phyloP scores from a whole-genome alignment of 805 yeast species.

The Candida khao-thaluensis region DNA sequence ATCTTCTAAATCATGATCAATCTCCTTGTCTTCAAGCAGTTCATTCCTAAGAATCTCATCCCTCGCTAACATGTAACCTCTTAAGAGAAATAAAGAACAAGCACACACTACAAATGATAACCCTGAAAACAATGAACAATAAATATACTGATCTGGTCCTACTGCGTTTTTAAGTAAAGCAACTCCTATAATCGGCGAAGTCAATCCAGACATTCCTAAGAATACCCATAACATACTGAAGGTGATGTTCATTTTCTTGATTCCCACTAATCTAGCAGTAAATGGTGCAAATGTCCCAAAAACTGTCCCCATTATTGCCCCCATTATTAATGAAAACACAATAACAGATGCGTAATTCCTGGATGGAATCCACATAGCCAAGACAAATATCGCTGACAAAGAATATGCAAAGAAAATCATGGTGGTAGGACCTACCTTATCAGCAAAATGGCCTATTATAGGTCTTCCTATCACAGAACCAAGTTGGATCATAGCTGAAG shows the following conservation, averaged over 20 bases:
- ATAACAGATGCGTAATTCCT: slow-evolving; percentile 56
- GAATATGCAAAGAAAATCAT: slow-evolving; percentile 29
- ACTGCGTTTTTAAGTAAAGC: slow-evolving; percentile 37
- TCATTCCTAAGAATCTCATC: slow-evolving; percentile 22
- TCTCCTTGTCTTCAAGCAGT: not conserved
- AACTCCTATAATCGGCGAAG: slow-evolving; percentile 61
- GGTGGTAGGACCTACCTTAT: slow-evolving; percentile 52
- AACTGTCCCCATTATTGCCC: slow-evolving; percentile 59
- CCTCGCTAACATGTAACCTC: slow-evolving; percentile 58
- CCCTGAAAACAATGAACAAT: slow-evolving; percentile 62
- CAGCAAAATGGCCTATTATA: slow-evolving; percentile 49
- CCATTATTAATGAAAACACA: slow-evolving; percentile 51
- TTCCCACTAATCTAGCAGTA: slow-evolving; percentile 52
- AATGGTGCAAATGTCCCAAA: slow-evolving; percentile 57
- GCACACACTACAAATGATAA: slow-evolving; percentile 49
- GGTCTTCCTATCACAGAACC: slow-evolving; percentile 62
- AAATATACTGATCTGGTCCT: slow-evolving; percentile 46
- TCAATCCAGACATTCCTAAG: slow-evolving; percentile 50
- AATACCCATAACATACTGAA: slow-evolving; percentile 54
- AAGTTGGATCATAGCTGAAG: slow-evolving; percentile 58
- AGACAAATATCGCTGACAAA: slow-evolving; percentile 27
- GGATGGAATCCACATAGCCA: slow-evolving; percentile 49
- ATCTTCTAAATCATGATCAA: slow-evolving; percentile 10
- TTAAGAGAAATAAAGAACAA: slow-evolving; percentile 38
- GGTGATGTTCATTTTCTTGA: slow-evolving; percentile 48